phyloP scores from a whole-genome alignment of 1,139 yeast genomes.

The Kurtzmaniella quercitrusa region DNA sequence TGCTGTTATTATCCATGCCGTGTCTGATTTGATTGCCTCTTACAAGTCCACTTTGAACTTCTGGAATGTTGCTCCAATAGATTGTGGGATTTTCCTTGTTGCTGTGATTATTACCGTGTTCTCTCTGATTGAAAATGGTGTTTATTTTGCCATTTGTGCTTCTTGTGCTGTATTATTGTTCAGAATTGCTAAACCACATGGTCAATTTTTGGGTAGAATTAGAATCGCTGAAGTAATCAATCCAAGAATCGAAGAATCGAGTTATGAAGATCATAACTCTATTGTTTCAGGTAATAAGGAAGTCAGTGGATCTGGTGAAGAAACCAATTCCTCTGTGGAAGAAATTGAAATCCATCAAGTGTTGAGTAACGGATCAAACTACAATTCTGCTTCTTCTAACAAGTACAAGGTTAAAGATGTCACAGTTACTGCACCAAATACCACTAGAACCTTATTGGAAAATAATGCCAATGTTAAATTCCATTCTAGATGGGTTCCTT shows the following conservation, averaged over 20 bases:
- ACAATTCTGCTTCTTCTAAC: constrained; percentile 18
- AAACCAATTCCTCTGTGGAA: constrained; percentile 14
- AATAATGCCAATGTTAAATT: constrained; percentile 37
- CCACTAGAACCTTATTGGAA: constrained; percentile 20
- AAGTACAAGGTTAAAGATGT: constrained; percentile 10
- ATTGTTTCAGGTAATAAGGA: constrained; percentile 20
- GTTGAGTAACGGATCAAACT: constrained; percentile 24
- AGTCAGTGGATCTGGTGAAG: constrained; percentile 9
- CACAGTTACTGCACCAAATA: constrained; percentile 12
- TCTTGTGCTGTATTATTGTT: constrained; percentile 71
- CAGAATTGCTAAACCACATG: constrained; percentile 76
- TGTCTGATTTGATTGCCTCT: constrained; percentile 75
- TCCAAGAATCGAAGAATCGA: constrained; percentile 36
- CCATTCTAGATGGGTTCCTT: constrained; percentile 80
- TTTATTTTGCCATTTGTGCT: constrained; percentile 85
- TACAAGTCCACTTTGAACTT: constrained; percentile 69
- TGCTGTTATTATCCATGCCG: constrained; percentile 95
- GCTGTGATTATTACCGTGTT: constrained; percentile 81
- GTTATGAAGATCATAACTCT: constrained; percentile 12
- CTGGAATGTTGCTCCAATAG: constrained; percentile 75
- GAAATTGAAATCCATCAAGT: constrained; percentile 44
- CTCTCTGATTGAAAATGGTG: constrained; percentile 80
- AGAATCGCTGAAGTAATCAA: constrained; percentile 65
- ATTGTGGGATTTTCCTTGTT: constrained; percentile 68
- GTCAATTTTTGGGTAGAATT: constrained; percentile 78